phyloP scores from a whole-genome alignment of 2,329 filamentous ascomycete genomes.

The Aspergillus felis region DNA sequence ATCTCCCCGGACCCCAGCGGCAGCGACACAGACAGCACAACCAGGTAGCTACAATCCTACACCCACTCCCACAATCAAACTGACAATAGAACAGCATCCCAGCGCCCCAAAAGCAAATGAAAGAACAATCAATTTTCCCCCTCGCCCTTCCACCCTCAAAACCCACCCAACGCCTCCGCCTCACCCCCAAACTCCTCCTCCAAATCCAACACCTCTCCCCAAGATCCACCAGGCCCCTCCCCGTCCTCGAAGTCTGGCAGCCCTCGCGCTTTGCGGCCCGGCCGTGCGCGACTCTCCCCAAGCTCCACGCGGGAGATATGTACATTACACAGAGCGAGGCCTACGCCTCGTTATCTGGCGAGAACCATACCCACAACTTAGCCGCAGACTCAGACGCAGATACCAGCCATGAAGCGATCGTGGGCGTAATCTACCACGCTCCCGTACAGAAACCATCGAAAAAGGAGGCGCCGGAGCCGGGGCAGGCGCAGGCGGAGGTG shows the following conservation, averaged over 20 bases:
- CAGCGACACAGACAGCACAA: background rate
- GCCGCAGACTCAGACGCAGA: background rate
- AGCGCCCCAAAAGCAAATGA: background rate
- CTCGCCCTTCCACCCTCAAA: slow-evolving; percentile 30
- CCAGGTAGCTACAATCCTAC: background rate
- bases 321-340: slow-evolving; percentile 27
- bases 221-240: slow-evolving; percentile 18
- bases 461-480: background rate
- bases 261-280: slow-evolving; percentile 22
- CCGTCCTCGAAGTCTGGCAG: slow-evolving; percentile 30
- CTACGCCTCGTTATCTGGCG: slow-evolving; percentile 10
- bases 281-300: slow-evolving; percentile 16
- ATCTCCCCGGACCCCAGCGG: background rate
- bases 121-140: slow-evolving; percentile 19
- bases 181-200: slow-evolving; percentile 26
- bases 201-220: slow-evolving; percentile 30
- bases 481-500: background rate
- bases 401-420: background rate
- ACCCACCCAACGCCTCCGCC: slow-evolving; percentile 18
- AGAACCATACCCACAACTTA: background rate
- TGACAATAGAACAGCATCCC: background rate
- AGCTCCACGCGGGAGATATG: slow-evolving; percentile 23
- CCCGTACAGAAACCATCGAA: no score
- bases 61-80: no score
- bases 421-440: background rate